A percentile compares a stretch with the other conserved stretches of the same genome.
These are phyloP conservation scores for Beauveria bassiana DNA, from an alignment of 2,329 filamentous ascomycete species.

Conservation along the genomic window DNA sequence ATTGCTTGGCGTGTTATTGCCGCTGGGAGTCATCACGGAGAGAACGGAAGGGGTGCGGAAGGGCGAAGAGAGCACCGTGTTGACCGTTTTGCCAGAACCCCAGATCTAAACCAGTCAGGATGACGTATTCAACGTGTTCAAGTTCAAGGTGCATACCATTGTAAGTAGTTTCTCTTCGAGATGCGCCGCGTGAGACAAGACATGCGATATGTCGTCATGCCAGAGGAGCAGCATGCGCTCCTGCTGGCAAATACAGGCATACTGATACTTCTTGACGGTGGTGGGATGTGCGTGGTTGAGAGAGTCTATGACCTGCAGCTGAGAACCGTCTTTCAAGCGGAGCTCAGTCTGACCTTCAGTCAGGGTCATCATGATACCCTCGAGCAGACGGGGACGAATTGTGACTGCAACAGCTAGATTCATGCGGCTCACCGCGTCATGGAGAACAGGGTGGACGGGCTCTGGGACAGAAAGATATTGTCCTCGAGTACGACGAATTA, in stretches of 20 bases:
- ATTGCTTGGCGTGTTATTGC: slow-evolving; percentile 2
- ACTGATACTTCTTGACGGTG: slow-evolving; percentile 34
- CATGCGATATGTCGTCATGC: slow-evolving; percentile 33
- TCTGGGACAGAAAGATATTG: slow-evolving; percentile 34
- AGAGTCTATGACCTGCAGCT: slow-evolving; percentile 37
- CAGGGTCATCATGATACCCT: slow-evolving; percentile 35
- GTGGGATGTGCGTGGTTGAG: slow-evolving; percentile 29
- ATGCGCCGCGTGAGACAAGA: slow-evolving; percentile 29
- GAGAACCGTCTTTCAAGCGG: slow-evolving; percentile 32
- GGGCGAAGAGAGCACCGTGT: background rate
- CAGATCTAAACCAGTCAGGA: slow-evolving; percentile 13
- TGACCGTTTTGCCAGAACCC: slow-evolving; percentile 3
- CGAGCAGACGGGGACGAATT: slow-evolving; percentile 39
- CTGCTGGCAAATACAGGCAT: slow-evolving; percentile 33
- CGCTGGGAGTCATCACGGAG: background rate
- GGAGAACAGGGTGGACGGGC: slow-evolving; percentile 27
- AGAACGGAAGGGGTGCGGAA: background rate
- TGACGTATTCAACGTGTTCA: slow-evolving; percentile 12
- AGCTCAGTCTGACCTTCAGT: slow-evolving; percentile 34
- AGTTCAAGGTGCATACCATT: slow-evolving; percentile 21
- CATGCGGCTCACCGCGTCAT: slow-evolving; percentile 34
- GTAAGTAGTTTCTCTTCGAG: slow-evolving; percentile 27
- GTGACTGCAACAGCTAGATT: slow-evolving; percentile 40
- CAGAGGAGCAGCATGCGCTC: slow-evolving; percentile 35
- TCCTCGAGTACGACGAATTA: slow-evolving; percentile 31